Conservation (phyloP, 306 rosid species). For the Cercis canadensis region DNA sequence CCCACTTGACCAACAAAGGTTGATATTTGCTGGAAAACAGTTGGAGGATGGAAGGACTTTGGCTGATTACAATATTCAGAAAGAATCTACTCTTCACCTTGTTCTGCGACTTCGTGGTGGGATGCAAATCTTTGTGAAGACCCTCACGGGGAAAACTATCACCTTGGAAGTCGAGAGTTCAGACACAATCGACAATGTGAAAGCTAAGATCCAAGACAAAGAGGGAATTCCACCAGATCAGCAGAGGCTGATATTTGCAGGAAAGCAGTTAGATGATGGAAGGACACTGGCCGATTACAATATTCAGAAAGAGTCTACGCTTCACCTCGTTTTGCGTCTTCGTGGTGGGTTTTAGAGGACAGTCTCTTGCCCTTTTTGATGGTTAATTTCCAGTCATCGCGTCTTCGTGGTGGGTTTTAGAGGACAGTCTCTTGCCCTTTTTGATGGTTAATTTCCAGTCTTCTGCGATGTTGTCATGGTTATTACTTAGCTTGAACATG, state of each 20-base stretch:
- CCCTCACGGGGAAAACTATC: constrained; percentile 15
- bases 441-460: neutral
- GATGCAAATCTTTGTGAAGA: neutral
- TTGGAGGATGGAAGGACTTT: constrained; percentile 36
- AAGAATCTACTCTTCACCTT: constrained; percentile 35
- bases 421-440: neutral
- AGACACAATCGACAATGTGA: no score
- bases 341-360: constrained; percentile 21
- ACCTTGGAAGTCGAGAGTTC: constrained; percentile 30
- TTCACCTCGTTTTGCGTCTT: constrained; percentile 36
- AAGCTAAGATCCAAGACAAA: no score
- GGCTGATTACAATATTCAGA: constrained; percentile 34
- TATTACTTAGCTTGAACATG: neutral
- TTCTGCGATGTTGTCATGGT: neutral
- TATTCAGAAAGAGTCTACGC: constrained; percentile 32
- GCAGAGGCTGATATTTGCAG: constrained; percentile 27
- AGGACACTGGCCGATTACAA: constrained; percentile 33
- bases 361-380: neutral
- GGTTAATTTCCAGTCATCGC: neutral
- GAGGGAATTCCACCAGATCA: no score
- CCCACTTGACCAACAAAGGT: constrained; percentile 33
- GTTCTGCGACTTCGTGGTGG: neutral
- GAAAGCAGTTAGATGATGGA: constrained; percentile 32
- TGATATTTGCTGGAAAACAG: constrained; percentile 34
- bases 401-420: constrained; percentile 32